Percentiles rank a stretch among this genome's conserved stretches.
These are phyloP conservation scores for Brettanomyces bruxellensis DNA, from an alignment of 805 yeast genomes.

Conservation along the genomic window DNA sequence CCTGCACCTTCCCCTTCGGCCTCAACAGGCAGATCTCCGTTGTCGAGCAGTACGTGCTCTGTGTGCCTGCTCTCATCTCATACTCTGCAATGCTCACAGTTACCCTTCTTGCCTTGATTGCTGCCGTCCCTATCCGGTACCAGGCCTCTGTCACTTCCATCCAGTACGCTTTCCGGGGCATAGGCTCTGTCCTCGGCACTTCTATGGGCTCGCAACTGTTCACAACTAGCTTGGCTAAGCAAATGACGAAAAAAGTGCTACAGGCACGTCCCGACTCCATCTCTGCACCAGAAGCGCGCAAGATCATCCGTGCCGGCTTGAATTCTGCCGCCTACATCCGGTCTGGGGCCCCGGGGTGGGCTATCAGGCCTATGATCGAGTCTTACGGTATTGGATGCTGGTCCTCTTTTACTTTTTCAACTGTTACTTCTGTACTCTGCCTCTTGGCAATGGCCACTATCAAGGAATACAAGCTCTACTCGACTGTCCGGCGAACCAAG, in stretches of 20 bases:
- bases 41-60: constrained; percentile 35
- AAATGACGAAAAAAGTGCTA: constrained; percentile 24
- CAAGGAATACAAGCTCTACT: constrained; percentile 50
- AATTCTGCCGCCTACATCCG: constrained; percentile 47
- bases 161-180: constrained; percentile 56
- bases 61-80: constrained; percentile 44
- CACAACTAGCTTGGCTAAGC: constrained; percentile 31
- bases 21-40: constrained; percentile 22
- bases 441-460: constrained; percentile 36
- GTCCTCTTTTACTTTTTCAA: constrained; percentile 40
- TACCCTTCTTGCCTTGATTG: constrained; percentile 57
- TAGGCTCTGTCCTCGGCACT: constrained; percentile 60
- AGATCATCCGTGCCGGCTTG: constrained; percentile 43
- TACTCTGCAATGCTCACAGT: constrained; percentile 54
- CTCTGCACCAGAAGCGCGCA: constrained; percentile 26
- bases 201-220: constrained; percentile 58
- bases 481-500: constrained; percentile 34
- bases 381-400: constrained; percentile 47
- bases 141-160: constrained; percentile 64
- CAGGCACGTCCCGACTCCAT: constrained; percentile 27
- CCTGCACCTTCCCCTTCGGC: constrained; percentile 36
- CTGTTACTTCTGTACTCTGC: constrained; percentile 31
- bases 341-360: constrained; percentile 42
- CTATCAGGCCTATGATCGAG: constrained; percentile 34
- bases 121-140: constrained; percentile 58